Evolutionary conservation across 176 grass and related monocot species (phyloP).

Genomic region (Rhynchospora tenuis): DNA sequence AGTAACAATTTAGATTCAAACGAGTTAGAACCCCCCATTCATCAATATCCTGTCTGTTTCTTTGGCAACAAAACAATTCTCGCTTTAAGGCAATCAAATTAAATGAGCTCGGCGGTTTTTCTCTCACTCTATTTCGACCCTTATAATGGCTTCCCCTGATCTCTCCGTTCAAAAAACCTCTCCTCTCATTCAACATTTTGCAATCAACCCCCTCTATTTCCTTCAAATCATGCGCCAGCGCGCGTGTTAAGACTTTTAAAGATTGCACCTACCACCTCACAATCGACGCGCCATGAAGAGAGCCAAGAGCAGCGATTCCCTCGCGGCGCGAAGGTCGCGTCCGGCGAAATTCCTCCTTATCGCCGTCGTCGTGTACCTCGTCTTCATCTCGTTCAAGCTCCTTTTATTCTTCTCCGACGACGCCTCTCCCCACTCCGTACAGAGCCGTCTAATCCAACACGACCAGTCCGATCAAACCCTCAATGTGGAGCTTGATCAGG

Average conservation of each 20-base stretch:
- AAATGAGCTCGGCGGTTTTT: background rate
- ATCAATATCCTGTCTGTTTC: background rate
- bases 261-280: too few relatives aligned
- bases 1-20: too few relatives aligned
- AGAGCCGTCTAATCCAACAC: background rate
- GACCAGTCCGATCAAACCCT: conserved; percentile 17
- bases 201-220: background rate
- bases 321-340: background rate
- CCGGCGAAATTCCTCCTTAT: background rate
- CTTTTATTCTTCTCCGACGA: conserved; percentile 26
- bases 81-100: background rate
- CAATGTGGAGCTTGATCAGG: conserved; percentile 13
- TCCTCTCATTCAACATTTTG: background rate
- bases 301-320: conserved; percentile 34
- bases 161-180: background rate
- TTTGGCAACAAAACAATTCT: background rate
- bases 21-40: background rate
- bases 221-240: background rate
- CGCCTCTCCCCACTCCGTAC: background rate
- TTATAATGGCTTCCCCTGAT: background rate
- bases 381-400: conserved; percentile 56
- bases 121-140: background rate
- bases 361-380: conserved; percentile 43
- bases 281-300: conserved; percentile 35
- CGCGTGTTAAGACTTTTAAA: too few relatives aligned